Conservation (phyloP, 1,284 basidiomycete species). For the Gomphus sp. region DNA sequence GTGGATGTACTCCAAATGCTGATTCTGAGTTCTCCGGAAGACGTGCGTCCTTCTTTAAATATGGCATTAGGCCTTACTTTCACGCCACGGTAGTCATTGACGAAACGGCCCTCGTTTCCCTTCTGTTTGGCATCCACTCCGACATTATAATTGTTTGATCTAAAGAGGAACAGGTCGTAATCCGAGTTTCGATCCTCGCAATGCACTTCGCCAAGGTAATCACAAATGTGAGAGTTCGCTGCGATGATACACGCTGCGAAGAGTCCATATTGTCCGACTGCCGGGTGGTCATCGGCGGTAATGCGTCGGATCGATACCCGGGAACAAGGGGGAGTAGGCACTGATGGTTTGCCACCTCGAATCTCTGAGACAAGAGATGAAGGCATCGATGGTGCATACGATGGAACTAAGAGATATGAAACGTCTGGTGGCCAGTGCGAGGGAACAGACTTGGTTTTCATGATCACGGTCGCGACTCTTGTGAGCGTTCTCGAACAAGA, state of each 20-base stretch:
- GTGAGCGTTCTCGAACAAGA: not conserved
- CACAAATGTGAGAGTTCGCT: constrained; percentile 58
- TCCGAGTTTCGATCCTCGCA: constrained; percentile 66
- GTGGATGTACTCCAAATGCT: constrained; percentile 57
- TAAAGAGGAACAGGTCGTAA: constrained; percentile 79
- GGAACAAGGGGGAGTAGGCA: constrained; percentile 12
- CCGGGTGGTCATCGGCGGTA: constrained; percentile 51
- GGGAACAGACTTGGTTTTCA: constrained; percentile 19
- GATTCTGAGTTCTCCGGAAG: constrained; percentile 65
- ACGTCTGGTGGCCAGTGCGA: constrained; percentile 44
- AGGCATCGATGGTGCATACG: constrained; percentile 40
- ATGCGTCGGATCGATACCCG: constrained; percentile 37
- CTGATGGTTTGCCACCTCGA: constrained; percentile 13
- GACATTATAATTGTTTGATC: constrained; percentile 41
- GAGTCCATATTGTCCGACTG: constrained; percentile 74
- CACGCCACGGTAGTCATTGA: constrained; percentile 83
- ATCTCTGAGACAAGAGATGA: constrained; percentile 11
- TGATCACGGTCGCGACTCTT: not conserved
- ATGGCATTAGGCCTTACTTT: constrained; percentile 59
- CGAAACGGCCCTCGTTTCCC: constrained; percentile 83
- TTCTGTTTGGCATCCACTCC: constrained; percentile 65
- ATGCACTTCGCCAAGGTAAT: constrained; percentile 84
- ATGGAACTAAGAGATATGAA: constrained; percentile 32
- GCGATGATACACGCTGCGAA: constrained; percentile 70
- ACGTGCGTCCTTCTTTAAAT: constrained; percentile 53